These are phyloP conservation scores for Penicillium crustosum DNA, from an alignment of 2,329 filamentous ascomycete genomes.

Conservation along the genomic window DNA sequence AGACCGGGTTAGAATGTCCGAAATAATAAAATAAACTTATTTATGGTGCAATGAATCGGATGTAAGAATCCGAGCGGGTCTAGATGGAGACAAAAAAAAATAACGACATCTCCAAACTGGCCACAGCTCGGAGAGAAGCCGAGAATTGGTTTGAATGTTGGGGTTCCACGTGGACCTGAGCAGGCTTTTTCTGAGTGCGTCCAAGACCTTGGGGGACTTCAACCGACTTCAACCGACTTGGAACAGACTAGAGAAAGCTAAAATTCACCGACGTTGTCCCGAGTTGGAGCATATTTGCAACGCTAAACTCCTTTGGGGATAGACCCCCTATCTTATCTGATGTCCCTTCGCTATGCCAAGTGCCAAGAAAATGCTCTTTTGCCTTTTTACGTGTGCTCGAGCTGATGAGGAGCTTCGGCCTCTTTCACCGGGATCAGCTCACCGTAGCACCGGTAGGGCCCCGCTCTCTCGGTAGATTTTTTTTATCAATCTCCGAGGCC, in stretches of 20 bases:
- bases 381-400: conserved; percentile 1
- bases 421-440: background rate
- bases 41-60: background rate
- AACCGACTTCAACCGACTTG: too few species aligned
- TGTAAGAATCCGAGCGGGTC: background rate
- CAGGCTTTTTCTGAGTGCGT: background rate
- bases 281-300: background rate
- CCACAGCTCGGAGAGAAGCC: background rate
- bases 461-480: background rate
- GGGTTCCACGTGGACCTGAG: background rate
- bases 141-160: background rate
- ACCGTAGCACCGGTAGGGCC: background rate
- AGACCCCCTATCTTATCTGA: conserved; percentile 17
- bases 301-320: conserved; percentile 1
- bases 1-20: too few species aligned
- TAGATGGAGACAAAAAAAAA: background rate
- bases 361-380: background rate
- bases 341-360: background rate
- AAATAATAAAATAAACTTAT: background rate
- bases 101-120: background rate
- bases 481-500: conserved; percentile 10
- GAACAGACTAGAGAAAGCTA: background rate
- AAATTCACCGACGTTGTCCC: conserved; percentile 14
- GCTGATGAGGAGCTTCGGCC: background rate
- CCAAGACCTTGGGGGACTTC: too few species aligned